Evolutionary conservation across 2,329 filamentous ascomycete genomes (phyloP).

Genomic region (Trematosphaeria pertusa): DNA sequence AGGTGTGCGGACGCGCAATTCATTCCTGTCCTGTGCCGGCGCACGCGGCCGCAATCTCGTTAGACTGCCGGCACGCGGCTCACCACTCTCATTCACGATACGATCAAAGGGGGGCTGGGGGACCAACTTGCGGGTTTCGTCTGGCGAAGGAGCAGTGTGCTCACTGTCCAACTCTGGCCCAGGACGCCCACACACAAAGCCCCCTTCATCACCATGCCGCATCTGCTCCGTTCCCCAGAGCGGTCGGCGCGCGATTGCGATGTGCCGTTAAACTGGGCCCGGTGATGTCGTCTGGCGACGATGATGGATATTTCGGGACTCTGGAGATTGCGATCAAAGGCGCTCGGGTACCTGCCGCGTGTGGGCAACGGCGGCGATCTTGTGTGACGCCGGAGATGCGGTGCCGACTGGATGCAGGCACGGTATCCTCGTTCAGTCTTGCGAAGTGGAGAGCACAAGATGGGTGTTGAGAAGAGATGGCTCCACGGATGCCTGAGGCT

Average conservation of each 20-base stretch:
- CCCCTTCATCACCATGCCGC: not conserved
- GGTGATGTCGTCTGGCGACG: conserved; percentile 4
- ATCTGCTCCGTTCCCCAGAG: not conserved
- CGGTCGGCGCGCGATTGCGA: conserved; percentile 8
- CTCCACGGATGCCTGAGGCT: not conserved
- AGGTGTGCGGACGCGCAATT: too few relatives aligned
- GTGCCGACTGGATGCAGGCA: not conserved
- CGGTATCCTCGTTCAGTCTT: not conserved
- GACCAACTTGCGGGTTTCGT: not conserved
- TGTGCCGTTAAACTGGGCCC: conserved; percentile 10
- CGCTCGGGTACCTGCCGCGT: conserved; percentile 12
- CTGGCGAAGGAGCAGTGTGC: not conserved
- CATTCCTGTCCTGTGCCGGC: too few relatives aligned
- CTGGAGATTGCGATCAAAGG: conserved; percentile 18
- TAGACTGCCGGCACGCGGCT: not conserved
- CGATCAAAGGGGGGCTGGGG: not conserved
- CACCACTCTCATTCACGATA: not conserved
- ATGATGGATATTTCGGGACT: conserved; percentile 10
- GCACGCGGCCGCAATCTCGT: not conserved
- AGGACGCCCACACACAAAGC: not conserved
- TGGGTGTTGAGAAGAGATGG: not conserved
- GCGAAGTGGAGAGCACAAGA: not conserved
- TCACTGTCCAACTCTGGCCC: not conserved
- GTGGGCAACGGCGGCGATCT: conserved; percentile 8
- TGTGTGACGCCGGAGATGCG: not conserved